Base-by-base conservation (phyloP, 257 asterid genomes). In the Eucommia ulmoides region DNA sequence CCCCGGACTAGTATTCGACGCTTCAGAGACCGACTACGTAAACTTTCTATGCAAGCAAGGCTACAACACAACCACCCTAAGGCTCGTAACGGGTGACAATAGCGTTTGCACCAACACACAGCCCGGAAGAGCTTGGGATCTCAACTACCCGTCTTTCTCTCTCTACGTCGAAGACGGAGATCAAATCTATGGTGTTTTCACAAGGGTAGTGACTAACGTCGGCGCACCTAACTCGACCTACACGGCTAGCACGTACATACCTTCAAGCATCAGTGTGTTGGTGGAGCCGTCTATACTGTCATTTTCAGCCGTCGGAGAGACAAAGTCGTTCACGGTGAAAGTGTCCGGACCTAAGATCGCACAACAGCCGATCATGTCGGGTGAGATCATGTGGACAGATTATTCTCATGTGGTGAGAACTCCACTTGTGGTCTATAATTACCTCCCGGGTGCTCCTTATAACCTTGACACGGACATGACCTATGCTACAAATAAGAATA, bases 41-140 rank as follows among this genome's bases (percentile, higher is more conserved):
- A 68, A 62, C 59, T 75, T 75, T 64, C 79, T 75, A 23, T 75
- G 82, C 69, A 68, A 68, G 45, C 82, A 75, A 42, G 82, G 82
- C 23, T 75, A 75, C 49, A 65, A 75, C 49, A 22, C 60, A 41
- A 20, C 81, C 19, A 57, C 69, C 9, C 70, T 74, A 1, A 52
- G 48, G 49, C 56, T 74, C n/a, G 69, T 74, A 19, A 65, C 80
- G 3, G 80, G 80, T 46, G 76, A 74, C 56, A 65, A 62, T 62
- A 69, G 62, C 61, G 56, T 66, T 1, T 69, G 80, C 19, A 20
- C 44, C 29, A 66, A 56, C 22, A 51, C 49, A 41, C 1, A 41
- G n/a, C 77, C 66, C 0, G 81, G 81, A 47, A 52, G 77, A 57
- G 69, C 71, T 11, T 74, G 74, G 72, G 77, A 70, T 52, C 73